Conservation (phyloP, 805 yeast species). For the Lachancea sp. region DNA sequence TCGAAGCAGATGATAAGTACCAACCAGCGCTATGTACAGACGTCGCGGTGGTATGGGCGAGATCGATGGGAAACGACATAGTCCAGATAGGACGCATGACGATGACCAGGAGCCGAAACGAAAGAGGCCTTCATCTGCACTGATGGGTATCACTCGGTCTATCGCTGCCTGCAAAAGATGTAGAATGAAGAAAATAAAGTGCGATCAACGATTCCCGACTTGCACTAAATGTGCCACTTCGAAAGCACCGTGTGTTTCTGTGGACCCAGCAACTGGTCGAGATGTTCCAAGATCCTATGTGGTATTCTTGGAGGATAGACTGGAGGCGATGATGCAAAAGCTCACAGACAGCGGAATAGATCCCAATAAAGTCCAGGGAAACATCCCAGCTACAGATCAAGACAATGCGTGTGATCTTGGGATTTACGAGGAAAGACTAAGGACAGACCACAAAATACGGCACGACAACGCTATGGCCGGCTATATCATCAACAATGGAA, state of each 20-base stretch:
- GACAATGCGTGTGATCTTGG: constrained; percentile 25
- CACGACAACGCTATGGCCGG: constrained; percentile 22
- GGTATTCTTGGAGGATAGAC: constrained; percentile 60
- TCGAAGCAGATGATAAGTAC: not conserved
- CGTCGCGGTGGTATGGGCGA: not conserved
- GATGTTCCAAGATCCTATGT: constrained; percentile 79
- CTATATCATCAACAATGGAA: constrained; percentile 23
- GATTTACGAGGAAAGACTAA: constrained; percentile 16
- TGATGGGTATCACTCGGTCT: constrained; percentile 49
- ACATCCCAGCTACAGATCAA: constrained; percentile 24
- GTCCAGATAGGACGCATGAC: not conserved
- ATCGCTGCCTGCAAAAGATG: constrained; percentile 86
- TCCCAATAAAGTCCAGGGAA: constrained; percentile 21
- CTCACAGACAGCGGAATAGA: constrained; percentile 41
- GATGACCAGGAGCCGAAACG: not conserved
- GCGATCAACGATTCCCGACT: constrained; percentile 52
- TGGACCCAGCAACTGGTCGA: constrained; percentile 85
- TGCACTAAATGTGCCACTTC: constrained; percentile 54
- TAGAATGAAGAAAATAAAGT: constrained; percentile 57
- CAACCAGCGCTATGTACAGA: not conserved
- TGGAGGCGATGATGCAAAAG: constrained; percentile 48
- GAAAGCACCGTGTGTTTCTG: constrained; percentile 68
- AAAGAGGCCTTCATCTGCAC: constrained; percentile 16
- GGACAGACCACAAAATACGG: constrained; percentile 19
- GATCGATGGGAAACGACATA: constrained; percentile 2